phyloP scores from a whole-genome alignment of 192 early-diverging fungal species.

The Neocallimastix lanati region DNA sequence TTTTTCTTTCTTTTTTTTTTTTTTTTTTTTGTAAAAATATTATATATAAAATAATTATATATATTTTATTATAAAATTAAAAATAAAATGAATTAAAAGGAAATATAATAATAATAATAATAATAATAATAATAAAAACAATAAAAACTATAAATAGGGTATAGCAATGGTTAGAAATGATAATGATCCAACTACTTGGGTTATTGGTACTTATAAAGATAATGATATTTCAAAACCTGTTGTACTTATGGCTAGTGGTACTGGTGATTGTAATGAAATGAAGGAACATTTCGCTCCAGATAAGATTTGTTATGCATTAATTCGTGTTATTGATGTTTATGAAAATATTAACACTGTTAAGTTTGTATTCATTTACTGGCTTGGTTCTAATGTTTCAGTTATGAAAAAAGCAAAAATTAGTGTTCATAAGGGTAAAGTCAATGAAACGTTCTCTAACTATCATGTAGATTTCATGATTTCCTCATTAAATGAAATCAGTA shows the following conservation, averaged over 20 bases:
- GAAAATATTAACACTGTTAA: slow-evolving; percentile 11
- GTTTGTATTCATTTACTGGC: slow-evolving; percentile 14
- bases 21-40: no score
- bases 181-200: slow-evolving; percentile 13
- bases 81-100: no score
- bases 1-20: no score
- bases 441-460: slow-evolving; percentile 10
- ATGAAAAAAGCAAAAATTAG: slow-evolving; percentile 13
- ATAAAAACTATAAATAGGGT: neutral
- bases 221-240: slow-evolving; percentile 11
- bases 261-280: slow-evolving; percentile 9
- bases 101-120: neutral
- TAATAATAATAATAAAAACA: neutral
- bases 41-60: no score
- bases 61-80: no score
- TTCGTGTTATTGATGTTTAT: slow-evolving; percentile 10
- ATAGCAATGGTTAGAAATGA: slow-evolving; percentile 7
- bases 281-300: slow-evolving; percentile 8
- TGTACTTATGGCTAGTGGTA: slow-evolving; percentile 8
- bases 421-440: slow-evolving; percentile 16
- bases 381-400: slow-evolving; percentile 14
- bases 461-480: slow-evolving; percentile 17
- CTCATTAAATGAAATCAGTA: slow-evolving; percentile 9
- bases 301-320: slow-evolving; percentile 9
- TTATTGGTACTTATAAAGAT: slow-evolving; percentile 15